Evolutionary conservation across 208 protist genomes (phyloP), one percentile per base, ranked within the genome.

Genomic region (Strigomonas culicis): DNA sequence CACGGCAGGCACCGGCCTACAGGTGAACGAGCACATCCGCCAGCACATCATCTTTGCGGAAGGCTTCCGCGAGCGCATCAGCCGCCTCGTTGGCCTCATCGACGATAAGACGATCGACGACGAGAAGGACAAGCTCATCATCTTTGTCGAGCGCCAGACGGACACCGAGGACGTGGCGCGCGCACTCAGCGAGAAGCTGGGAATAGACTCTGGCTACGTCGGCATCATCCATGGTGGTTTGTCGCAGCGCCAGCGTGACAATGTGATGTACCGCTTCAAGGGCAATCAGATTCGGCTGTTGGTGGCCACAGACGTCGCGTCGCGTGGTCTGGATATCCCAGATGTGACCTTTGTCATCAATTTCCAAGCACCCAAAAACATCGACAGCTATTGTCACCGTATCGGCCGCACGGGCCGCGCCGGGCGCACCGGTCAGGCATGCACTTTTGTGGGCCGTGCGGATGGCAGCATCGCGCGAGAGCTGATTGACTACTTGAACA

Each of bases 381-480:
- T 97, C 59, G 90, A 98, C 53, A 92, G 87, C 61, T 99, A 99
- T 57, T 90, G 98, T 65, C 97, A 99, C 77, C 83, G 97, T 30
- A 97, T 98, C 53, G 97, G 97, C 0, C 84, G 97, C 22, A 98
- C 95, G 8, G 97, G 93, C 21, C 88, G 97, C 44, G 93, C 90
- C 17, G 95, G 95, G 36, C 79, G 82, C 27, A 80, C 41, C 21
- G 93, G 93, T 4, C 80, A 82, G 15, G 84, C 89, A 13, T 93
- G 86, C 77, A 94, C 91, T 24, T 97, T 97, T 62, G 63, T 96
- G 61, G 78, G 83, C 32, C 17, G 58, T 0, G 68, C 66, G 19
- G 84, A 92, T 57, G 82, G 74, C 10, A 61, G 39, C 13, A 74
- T 94, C 28, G 82, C 88, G 2, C 61, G 57, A 21, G 81, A 91